Base-by-base conservation (phyloP, 495 filamentous ascomycete species). In the Penicillium egyptiacum region DNA sequence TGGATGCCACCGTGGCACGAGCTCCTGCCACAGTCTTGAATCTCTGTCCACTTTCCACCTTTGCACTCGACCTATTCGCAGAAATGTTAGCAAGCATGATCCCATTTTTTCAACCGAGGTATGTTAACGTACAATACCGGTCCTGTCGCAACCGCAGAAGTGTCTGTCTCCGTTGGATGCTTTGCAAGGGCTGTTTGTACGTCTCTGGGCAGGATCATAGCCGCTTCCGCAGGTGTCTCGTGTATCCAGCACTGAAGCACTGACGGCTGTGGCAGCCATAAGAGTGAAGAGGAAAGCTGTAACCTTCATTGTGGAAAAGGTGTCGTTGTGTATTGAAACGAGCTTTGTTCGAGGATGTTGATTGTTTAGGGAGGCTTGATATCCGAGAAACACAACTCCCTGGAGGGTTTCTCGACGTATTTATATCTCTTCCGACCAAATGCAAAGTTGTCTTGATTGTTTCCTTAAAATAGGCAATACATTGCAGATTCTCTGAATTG, bases 91-190 rank as follows among this genome's bases (percentile, higher is more conserved):
- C 53, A 33, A 52, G 31, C 2, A 56, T 28, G 17, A 16, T 26
- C 31, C 23, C 16, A 39, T 19, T 28, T 19, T 17, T 31, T n/a
- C 19, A 60, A 30, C 4, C 2, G 23, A 14, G 12, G 26, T 16
- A n/a, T n/a, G 17, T 41, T 11, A 16, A 47, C 58, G 17, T 60
- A 60, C 58, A 26, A 60, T 30, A 16, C 53, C 58, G 10, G 58
- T 60, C n/a, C 58, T 35, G 33, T 60, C 58, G 9, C 58, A 60
- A 12, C 58, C 58, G 23, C 58, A 60, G 47, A 60, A 60, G 42
- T 49, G 44, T 31, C 58, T 52, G 23, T 60, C 53, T 50, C 58
- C 58, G 52, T 60, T 60, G 6, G 52, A 56, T 5, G 58, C 9
- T 5, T 50, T 8, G 28, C 58, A 60, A 44, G 35, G 35, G 23